Base-by-base conservation (phyloP, 2,329 filamentous ascomycete genomes). In the Diatrype stigma region DNA sequence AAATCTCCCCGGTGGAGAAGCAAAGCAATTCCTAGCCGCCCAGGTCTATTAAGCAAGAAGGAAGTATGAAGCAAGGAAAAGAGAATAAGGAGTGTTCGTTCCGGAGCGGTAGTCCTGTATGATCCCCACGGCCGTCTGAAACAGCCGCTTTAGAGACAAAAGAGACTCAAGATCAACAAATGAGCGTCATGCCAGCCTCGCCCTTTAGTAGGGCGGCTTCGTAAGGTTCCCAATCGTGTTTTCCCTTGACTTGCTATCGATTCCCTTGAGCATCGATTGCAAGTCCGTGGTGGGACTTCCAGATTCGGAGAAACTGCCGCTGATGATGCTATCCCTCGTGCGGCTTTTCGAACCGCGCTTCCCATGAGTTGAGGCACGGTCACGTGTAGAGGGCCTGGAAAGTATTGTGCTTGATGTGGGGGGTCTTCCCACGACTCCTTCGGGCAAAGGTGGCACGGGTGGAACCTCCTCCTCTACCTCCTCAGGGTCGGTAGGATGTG, bases 381-480 rank as follows among this genome's bases (percentile, higher is more conserved):
- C 66, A 57, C 48, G 50, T 67, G 56, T 46, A 54, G 50, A 49
- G 59, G 51, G 48, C 63, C 53, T 54, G 65, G 46, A 19, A 16
- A 16, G 61, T 55, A 47, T 57, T n/a, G 45, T 50, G 28, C 56
- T 54, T 14, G 52, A 53, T 19, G 59, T 52, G 34, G 54, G 51
- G 16, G 58, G 55, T 47, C 56, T 62, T 14, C 61, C 63, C 11
- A 55, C 48, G 21, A 65, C 56, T 1, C 62, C 61, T 2, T 57
- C 65, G 17, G 79, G 80, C 55, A 84, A 63, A 1, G 79, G 79
- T 6, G 80, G 80, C 12, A 84, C 80, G 0, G 80, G 80, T 3
- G 80, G 80, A 7, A 82, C 77, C 0, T 63, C 60, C 7, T 73
- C 70, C 12, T 3, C 62, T 66, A 5, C 65, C 58, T 11, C 55